Evolutionary conservation across 192 early-diverging fungal species (phyloP).

Genomic region (Podila verticillata): DNA sequence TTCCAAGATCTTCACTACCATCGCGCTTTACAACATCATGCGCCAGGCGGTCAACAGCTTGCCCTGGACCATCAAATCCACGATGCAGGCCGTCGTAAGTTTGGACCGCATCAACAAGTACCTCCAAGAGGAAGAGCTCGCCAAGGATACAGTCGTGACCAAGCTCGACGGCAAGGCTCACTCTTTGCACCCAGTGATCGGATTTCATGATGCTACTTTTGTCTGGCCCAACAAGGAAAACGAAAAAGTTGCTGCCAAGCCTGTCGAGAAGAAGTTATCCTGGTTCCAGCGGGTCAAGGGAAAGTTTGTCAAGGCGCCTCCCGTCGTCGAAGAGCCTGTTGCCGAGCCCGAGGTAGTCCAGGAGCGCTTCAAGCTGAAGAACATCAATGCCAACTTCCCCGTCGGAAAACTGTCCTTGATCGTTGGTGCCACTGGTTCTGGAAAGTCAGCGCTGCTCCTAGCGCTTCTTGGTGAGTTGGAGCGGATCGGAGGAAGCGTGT

Average conservation of each 20-base stretch:
- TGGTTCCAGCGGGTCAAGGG: conserved; percentile 30
- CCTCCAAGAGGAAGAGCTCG: conserved; percentile 76
- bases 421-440: conserved; percentile 87
- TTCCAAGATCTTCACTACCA: conserved; percentile 68
- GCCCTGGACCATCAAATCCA: conserved; percentile 64
- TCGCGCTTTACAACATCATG: conserved; percentile 76
- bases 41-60: conserved; percentile 70
- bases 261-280: conserved; percentile 4
- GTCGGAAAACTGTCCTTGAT: conserved; percentile 77
- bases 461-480: conserved; percentile 88
- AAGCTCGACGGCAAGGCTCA: conserved; percentile 33
- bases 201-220: conserved; percentile 75
- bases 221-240: conserved; percentile 63
- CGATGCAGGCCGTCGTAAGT: conserved; percentile 68
- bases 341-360: conserved; percentile 19
- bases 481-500: conserved; percentile 48
- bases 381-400: conserved; percentile 76
- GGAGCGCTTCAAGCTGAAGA: conserved; percentile 63
- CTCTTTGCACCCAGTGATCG: conserved; percentile 50
- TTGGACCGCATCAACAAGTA: conserved; percentile 76
- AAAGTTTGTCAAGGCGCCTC: conserved; percentile 20
- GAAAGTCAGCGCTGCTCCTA: conserved; percentile 84
- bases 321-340: conserved; percentile 7
- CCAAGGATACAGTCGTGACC: conserved; percentile 40
- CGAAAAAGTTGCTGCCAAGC: conserved; percentile 32